phyloP scores from a whole-genome alignment of 2,329 filamentous ascomycete genomes.

The Sporothrix mexicana region DNA sequence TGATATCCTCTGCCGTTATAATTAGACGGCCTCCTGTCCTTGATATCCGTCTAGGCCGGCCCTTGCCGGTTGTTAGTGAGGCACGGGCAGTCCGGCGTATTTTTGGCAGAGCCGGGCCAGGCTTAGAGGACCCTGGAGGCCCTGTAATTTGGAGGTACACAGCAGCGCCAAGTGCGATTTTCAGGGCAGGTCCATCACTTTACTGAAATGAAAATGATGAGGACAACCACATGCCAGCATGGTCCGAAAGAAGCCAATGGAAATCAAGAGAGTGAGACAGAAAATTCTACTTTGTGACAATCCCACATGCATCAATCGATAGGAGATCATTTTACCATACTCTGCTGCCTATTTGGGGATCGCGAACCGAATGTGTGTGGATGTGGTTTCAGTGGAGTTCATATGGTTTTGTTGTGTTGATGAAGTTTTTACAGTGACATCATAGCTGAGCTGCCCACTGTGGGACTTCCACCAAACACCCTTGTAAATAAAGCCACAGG shows the following conservation, averaged over 20 bases:
- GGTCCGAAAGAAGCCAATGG: neutral
- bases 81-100: neutral
- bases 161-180: neutral
- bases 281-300: neutral
- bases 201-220: neutral
- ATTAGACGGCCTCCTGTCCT: no score
- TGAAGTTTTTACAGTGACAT: conserved; percentile 8
- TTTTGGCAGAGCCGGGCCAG: neutral
- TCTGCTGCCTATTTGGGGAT: neutral
- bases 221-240: neutral
- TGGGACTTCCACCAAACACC: neutral
- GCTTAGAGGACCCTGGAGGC: neutral
- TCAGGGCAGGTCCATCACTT: neutral
- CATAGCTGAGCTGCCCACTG: neutral
- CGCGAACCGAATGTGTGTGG: neutral
- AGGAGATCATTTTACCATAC: neutral
- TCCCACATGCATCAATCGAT: neutral
- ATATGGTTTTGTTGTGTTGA: no score
- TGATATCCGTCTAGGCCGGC: neutral
- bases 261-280: neutral
- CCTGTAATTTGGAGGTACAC: neutral
- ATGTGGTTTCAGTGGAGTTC: conserved; percentile 1
- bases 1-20: no score
- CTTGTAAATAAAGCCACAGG: neutral
- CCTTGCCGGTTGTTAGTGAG: neutral